phyloP scores from a whole-genome alignment of 768 basidiomycete species.

The Mycena kentingensis region DNA sequence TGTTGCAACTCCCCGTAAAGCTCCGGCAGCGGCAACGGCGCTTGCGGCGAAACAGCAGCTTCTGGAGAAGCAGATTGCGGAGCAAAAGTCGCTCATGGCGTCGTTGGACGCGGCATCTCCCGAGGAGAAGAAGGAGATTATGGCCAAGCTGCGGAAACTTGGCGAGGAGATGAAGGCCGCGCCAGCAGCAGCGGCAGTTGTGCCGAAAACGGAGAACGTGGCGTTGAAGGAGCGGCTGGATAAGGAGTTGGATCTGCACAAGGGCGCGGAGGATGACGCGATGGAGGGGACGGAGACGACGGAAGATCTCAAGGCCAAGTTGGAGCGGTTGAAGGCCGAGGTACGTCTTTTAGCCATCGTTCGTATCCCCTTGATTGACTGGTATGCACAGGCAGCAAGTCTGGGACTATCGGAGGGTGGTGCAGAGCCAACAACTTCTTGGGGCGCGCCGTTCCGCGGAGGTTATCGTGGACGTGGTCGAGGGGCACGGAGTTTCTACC shows the following conservation, averaged over 20 bases:
- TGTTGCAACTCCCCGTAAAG: constrained; percentile 39
- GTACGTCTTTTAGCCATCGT: constrained; percentile 40
- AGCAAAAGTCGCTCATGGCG: constrained; percentile 85
- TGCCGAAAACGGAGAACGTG: constrained; percentile 40
- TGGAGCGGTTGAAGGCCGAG: constrained; percentile 80
- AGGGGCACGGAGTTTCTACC: constrained; percentile 60
- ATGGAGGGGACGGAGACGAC: constrained; percentile 54
- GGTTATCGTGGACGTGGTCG: constrained; percentile 71
- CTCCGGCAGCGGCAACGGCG: constrained; percentile 42
- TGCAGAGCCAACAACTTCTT: constrained; percentile 38
- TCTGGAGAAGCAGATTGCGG: constrained; percentile 79
- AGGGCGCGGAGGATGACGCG: constrained; percentile 42
- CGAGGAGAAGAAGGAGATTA: constrained; percentile 79
- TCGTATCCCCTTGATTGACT: neutral
- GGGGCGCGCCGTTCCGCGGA: constrained; percentile 53
- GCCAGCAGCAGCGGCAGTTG: constrained; percentile 20
- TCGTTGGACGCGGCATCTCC: constrained; percentile 61
- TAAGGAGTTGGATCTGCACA: constrained; percentile 78
- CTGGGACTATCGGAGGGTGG: constrained; percentile 65
- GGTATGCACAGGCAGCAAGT: constrained; percentile 60
- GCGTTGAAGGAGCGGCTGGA: constrained; percentile 69
- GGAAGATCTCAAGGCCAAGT: constrained; percentile 71
- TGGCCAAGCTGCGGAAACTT: constrained; percentile 73
- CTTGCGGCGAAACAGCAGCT: constrained; percentile 76
- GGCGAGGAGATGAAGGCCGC: constrained; percentile 72